Evolutionary conservation across 371 early-diverging fungal genomes (phyloP).

Genomic region (Mucor circinelloides): DNA sequence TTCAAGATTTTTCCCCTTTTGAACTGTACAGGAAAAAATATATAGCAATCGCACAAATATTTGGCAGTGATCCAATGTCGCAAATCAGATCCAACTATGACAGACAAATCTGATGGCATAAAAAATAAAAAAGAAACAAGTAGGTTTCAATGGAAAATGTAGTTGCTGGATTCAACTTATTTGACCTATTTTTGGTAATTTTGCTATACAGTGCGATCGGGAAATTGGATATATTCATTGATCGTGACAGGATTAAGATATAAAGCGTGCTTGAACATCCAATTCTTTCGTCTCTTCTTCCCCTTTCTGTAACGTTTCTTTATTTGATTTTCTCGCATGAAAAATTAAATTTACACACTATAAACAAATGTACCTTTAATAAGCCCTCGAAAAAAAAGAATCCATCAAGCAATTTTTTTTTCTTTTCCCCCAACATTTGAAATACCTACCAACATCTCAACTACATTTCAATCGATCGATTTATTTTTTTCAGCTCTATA

Average conservation of each 20-base stretch:
- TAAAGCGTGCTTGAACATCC: neutral
- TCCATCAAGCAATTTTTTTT: neutral
- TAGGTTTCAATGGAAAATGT: neutral
- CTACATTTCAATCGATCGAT: neutral
- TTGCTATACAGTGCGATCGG: conserved; percentile 7
- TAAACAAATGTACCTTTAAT: neutral
- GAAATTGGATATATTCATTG: conserved; percentile 1
- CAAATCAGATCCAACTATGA: neutral
- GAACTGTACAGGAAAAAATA: neutral
- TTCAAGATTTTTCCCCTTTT: neutral
- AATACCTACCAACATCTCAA: neutral
- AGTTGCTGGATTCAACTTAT: neutral
- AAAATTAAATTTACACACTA: neutral
- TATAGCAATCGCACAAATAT: neutral
- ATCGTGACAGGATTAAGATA: conserved; percentile 11
- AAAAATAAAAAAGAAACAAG: neutral
- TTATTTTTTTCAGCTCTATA: neutral
- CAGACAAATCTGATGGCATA: neutral
- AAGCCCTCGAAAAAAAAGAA: neutral
- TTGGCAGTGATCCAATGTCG: neutral
- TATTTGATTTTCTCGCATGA: conserved; percentile 12
- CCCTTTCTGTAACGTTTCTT: conserved; percentile 14
- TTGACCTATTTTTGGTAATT: conserved; percentile 4
- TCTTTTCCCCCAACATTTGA: neutral
- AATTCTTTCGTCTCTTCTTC: conserved; percentile 11